phyloP scores from a whole-genome alignment of 805 yeast genomes.

The Metschnikowia lunata region DNA sequence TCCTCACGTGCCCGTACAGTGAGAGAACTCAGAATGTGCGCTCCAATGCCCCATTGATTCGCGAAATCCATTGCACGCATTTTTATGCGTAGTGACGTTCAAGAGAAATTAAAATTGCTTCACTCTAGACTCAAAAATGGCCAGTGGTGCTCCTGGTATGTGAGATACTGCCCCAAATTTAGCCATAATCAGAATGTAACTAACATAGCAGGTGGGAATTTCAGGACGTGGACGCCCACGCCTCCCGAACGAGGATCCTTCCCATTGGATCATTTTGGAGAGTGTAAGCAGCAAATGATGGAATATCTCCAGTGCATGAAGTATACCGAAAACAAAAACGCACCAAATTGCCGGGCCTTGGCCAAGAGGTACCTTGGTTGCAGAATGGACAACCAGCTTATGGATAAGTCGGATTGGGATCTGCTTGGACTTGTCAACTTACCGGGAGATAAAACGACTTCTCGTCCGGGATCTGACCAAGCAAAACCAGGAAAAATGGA shows the following conservation, averaged over 20 bases:
- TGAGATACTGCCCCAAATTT: neutral
- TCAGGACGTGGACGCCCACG: slow-evolving; percentile 57
- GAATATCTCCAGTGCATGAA: slow-evolving; percentile 76
- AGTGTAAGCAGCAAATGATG: slow-evolving; percentile 72
- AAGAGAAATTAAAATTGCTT: too few species aligned
- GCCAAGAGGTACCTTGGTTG: slow-evolving; percentile 83
- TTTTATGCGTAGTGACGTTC: too few species aligned
- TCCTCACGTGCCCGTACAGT: too few species aligned
- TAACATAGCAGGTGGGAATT: slow-evolving; percentile 17
- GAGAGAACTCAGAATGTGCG: too few species aligned
- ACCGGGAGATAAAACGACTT: slow-evolving; percentile 29
- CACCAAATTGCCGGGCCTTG: slow-evolving; percentile 81
- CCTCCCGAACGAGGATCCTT: slow-evolving; percentile 97
- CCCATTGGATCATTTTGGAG: slow-evolving; percentile 85
- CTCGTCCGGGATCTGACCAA: neutral
- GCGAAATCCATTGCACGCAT: too few species aligned
- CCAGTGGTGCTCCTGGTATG: slow-evolving; percentile 22
- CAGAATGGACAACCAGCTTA: slow-evolving; percentile 71
- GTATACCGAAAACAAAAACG: slow-evolving; percentile 73
- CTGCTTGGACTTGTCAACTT: slow-evolving; percentile 39
- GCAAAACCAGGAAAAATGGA: neutral
- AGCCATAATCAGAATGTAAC: neutral
- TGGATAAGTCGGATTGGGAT: slow-evolving; percentile 42
- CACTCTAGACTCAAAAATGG: slow-evolving; percentile 7
- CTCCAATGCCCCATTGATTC: too few species aligned